Percentiles rank a stretch among this genome's conserved stretches.
These are phyloP conservation scores for Cryptomeria japonica DNA, from an alignment of 75 land plant species.

Conservation along the genomic window DNA sequence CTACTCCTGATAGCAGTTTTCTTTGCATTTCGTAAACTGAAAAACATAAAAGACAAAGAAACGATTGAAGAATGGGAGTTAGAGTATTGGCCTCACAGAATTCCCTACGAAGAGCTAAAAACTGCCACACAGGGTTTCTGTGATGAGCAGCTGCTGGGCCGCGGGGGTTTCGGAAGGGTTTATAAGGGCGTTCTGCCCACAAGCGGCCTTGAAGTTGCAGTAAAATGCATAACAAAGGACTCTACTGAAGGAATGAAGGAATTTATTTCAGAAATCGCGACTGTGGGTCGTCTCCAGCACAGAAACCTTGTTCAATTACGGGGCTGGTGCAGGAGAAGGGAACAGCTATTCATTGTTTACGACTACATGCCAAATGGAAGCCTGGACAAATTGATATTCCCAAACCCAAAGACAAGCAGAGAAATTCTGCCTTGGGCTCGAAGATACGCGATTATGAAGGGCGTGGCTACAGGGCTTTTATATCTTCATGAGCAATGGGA, in stretches of 20 bases:
- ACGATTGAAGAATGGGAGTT: constrained; percentile 41
- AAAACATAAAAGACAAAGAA: constrained; percentile 18
- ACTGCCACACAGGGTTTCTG: background rate
- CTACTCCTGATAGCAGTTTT: background rate
- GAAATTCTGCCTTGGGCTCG: constrained; percentile 2
- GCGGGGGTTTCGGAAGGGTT: background rate
- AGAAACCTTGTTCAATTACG: constrained; percentile 33
- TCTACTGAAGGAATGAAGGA: constrained; percentile 34
- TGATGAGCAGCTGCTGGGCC: background rate
- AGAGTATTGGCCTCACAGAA: constrained; percentile 4
- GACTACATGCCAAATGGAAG: constrained; percentile 22
- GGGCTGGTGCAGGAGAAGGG: constrained; percentile 29
- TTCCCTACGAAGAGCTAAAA: background rate
- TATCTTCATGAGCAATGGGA: constrained; percentile 21
- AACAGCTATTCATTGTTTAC: constrained; percentile 12
- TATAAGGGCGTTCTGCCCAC: background rate
- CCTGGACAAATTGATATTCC: constrained; percentile 14
- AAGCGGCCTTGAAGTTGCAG: constrained; percentile 15
- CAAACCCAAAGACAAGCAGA: background rate
- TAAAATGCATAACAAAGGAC: constrained; percentile 21
- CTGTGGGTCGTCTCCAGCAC: constrained; percentile 37
- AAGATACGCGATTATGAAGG: constrained; percentile 2
- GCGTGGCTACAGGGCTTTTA: background rate
- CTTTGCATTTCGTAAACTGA: background rate
- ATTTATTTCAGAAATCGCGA: constrained; percentile 35